Evolutionary conservation across 2,329 filamentous ascomycete genomes (phyloP), one percentile per base, ranked within the genome.

Genomic region (Laburnicola sp.): DNA sequence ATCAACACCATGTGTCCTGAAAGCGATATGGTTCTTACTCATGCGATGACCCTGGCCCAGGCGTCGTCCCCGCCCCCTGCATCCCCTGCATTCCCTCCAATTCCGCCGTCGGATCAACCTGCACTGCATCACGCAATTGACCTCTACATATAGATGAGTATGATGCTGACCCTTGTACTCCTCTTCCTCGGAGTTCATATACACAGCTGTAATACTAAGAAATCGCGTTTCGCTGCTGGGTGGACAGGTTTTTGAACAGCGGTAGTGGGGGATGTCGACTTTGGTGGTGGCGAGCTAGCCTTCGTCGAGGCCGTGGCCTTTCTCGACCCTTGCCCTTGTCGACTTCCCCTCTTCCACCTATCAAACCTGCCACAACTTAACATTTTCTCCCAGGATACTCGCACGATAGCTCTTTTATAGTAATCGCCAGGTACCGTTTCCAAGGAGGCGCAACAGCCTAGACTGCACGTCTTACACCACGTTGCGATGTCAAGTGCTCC

Each of bases 121-220:
- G 78, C 5, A 82, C 68, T 16, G 16, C 16, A 16, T 16, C 0
- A 82, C 78, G 54, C 80, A 82, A 57, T 82, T 82, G 60, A 82
- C 81, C 69, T 82, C 80, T 4, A 79, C 80, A 45, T 82, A 82
- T 1, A 79, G 79, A 59, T 82, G 79, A 3, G 69, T 66, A 55
- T 82, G 79, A 59, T 83, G 82, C 63, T 83, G 80, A 2, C 81
- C 80, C 3, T 68, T 66, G 59, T 78, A 82, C n/a, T 71, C 75
- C 4, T 76, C 16, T 16, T 16, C 74, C 28, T 76, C 50, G 27
- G 74, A 77, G n/a, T 81, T 74, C 75, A 84, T 82, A 60, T 81
- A 83, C 16, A 84, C 81, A 1, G 80, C 78, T 2, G 81, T 84
- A 60, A 84, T 82, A 58, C 76, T 79, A 63, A 82, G 80, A 64